These are phyloP conservation scores for Solanum medicagineum DNA, from an alignment of 257 asterid species.

Conservation along the genomic window DNA sequence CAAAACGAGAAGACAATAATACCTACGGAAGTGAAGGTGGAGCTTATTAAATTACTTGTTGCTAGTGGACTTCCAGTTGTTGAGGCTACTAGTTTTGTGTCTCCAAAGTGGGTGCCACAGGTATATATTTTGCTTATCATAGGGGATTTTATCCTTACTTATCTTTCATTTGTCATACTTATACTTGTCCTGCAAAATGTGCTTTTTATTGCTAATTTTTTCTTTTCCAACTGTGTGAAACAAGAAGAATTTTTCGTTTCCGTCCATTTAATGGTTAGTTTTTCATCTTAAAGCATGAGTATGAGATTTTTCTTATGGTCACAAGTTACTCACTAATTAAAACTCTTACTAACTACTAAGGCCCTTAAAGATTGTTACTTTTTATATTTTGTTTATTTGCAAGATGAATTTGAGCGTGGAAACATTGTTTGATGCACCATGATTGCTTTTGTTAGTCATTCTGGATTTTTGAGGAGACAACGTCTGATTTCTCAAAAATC, in stretches of 20 bases:
- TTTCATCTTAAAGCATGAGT: neutral
- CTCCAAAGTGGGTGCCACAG: slow-evolving; percentile 98
- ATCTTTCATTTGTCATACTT: neutral
- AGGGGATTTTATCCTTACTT: neutral
- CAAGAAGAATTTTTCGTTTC: neutral
- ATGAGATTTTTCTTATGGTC: neutral
- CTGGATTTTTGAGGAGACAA: neutral
- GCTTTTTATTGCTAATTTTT: neutral
- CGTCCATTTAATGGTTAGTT: neutral
- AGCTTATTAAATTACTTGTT: slow-evolving; percentile 69
- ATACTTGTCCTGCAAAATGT: neutral
- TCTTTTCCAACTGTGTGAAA: neutral
- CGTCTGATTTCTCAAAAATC: neutral
- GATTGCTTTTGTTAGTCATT: neutral
- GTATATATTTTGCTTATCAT: slow-evolving; percentile 12
- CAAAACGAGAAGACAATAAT: slow-evolving; percentile 83
- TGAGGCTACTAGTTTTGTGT: slow-evolving; percentile 91
- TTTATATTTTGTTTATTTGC: neutral
- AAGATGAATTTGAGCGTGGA: neutral
- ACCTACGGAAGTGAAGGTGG: slow-evolving; percentile 71
- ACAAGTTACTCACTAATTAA: neutral
- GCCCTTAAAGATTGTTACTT: neutral
- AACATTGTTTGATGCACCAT: neutral
- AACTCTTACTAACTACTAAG: neutral
- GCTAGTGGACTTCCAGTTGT: slow-evolving; percentile 71